Evolutionary conservation across 2,329 filamentous ascomycete species (phyloP), one percentile per base, ranked within the genome.

Genomic region (Colletotrichum spinosum): DNA sequence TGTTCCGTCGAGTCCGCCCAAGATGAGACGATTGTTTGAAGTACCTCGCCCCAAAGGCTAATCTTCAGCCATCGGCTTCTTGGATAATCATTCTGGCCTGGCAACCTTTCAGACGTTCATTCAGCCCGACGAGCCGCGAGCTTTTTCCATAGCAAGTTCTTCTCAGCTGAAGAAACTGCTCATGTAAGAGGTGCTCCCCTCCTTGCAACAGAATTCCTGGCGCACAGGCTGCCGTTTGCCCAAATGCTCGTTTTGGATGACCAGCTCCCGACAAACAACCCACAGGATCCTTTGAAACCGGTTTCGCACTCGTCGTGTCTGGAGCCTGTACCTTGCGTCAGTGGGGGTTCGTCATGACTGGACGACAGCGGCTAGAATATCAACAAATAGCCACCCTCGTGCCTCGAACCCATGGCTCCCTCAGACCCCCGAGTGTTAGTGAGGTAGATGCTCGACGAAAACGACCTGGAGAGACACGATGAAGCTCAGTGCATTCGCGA

Each of bases 211-310:
- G 52, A 42, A 62, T 65, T 38, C 52, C 52, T 25, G 33, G 58
- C 58, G 62, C 62, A 55, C 62, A 65, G 62, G 57, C 62, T 65
- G 58, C 52, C 48, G 52, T 65, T 65, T 52, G 51, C 57, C 62
- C 58, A 55, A 53, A 45, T 56, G 62, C 46, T 53, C 46, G 62
- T 65, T 65, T 65, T 65, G 58, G 62, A 55, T 65, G 59, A 33
- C 15, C 46, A 61, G 52, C 41, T 38, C 62, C 58, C 55, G 58
- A 55, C 57, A 65, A 53, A 55, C 62, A 52, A 11, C 46, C 52
- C 37, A 42, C 52, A 48, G 57, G 58, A 62, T 62, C 34, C 17
- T 34, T 65, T 61, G 62, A 65, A 65, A 61, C 52, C 62, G 58
- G 62, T 65, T 65, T 65, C 62, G 62, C 51, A 65, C 62, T 62